Percentiles rank a stretch among this genome's conserved stretches.
Evolutionary conservation across 2,329 filamentous ascomycete genomes (phyloP).

Genomic region (Fusarium oxysporum): DNA sequence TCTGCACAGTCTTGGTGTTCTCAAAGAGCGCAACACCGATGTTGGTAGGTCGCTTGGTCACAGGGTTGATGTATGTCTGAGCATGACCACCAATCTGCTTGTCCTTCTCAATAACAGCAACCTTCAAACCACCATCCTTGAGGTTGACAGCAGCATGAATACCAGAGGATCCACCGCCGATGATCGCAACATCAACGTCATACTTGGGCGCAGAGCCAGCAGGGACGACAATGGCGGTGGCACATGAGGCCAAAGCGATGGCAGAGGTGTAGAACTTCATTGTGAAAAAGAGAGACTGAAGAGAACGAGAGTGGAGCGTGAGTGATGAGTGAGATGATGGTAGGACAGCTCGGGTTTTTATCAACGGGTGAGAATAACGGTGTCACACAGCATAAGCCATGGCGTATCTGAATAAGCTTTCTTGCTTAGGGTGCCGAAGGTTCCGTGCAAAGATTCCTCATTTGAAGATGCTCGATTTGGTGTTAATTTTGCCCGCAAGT

Average conservation of each 20-base stretch:
- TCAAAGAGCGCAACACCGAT: conserved; percentile 31
- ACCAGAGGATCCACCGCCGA: conserved; percentile 26
- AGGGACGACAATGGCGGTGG: background rate
- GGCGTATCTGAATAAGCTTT: background rate
- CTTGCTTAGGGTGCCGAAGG: background rate
- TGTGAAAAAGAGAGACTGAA: background rate
- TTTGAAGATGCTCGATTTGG: background rate
- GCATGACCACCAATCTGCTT: conserved; percentile 37
- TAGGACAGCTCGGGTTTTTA: background rate
- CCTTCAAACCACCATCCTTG: conserved; percentile 14
- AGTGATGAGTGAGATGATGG: accelerated
- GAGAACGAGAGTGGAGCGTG: background rate
- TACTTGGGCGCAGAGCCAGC: background rate
- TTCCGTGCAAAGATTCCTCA: background rate
- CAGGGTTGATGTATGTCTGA: conserved; percentile 32
- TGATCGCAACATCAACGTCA: conserved; percentile 26
- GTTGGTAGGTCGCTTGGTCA: conserved; percentile 19
- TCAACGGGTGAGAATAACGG: background rate
- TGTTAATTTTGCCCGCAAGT: background rate
- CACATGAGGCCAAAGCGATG: background rate
- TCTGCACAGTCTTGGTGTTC: conserved; percentile 21
- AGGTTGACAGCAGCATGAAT: conserved; percentile 29
- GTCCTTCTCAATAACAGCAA: conserved; percentile 33
- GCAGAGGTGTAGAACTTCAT: conserved; percentile 7
- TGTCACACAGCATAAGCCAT: background rate